Conservation (phyloP, 192 early-diverging fungal species). For the Gryganskiella cystojenkinii region DNA sequence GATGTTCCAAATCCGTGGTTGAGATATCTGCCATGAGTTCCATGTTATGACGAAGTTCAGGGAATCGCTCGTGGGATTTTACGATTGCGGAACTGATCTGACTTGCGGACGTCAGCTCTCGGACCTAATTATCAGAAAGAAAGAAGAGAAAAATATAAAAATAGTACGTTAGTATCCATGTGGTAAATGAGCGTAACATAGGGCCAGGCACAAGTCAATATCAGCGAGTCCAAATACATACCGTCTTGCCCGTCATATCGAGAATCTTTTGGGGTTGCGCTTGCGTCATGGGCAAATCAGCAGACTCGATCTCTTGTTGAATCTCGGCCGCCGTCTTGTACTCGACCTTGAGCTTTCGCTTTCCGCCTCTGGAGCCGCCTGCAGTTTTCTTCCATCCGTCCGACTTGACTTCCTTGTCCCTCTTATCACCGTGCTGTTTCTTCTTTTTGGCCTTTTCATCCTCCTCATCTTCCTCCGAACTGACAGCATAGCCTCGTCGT, state of each 20-base stretch:
- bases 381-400: constrained; percentile 62
- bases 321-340: constrained; percentile 86
- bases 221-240: constrained; percentile 34
- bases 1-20: constrained; percentile 72
- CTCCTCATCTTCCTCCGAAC: constrained; percentile 47
- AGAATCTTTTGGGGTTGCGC: constrained; percentile 74
- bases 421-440: constrained; percentile 26
- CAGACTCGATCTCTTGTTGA: constrained; percentile 63
- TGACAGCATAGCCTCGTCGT: constrained; percentile 26
- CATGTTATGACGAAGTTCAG: constrained; percentile 83
- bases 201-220: background rate
- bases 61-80: constrained; percentile 68
- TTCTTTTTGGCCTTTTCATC: constrained; percentile 27
- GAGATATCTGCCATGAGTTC: constrained; percentile 79
- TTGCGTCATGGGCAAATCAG: constrained; percentile 37
- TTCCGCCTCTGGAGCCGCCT: constrained; percentile 26
- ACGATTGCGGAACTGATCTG: constrained; percentile 61
- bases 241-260: constrained; percentile 85
- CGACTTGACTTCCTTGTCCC: constrained; percentile 36
- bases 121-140: constrained; percentile 19
- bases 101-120: constrained; percentile 60
- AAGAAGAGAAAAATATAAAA: background rate
- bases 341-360: constrained; percentile 55
- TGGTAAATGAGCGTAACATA: constrained; percentile 7
- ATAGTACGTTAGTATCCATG: background rate